phyloP scores from a whole-genome alignment of 306 rosid genomes.

The Vigna angularis region DNA sequence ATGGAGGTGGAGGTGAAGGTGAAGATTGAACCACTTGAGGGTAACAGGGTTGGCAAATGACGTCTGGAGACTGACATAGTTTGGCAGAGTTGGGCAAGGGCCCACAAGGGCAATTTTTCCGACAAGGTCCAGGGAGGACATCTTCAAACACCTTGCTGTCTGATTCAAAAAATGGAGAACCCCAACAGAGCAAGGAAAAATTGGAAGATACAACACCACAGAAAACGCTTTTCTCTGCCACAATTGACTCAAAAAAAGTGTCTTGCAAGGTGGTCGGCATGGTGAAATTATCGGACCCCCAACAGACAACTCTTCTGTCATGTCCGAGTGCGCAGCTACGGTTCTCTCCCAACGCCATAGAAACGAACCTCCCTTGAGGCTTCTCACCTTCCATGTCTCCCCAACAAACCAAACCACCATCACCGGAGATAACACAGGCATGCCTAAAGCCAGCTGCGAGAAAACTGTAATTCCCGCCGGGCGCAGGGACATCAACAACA shows the following conservation, averaged over 20 bases:
- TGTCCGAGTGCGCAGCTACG: conserved; percentile 67
- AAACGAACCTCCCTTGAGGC: conserved; percentile 57
- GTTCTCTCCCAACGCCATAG: conserved; percentile 78
- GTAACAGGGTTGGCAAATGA: conserved; percentile 56
- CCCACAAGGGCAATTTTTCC: conserved; percentile 54
- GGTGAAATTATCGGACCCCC: conserved; percentile 73
- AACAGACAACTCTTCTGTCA: conserved; percentile 59
- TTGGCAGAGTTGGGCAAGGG: conserved; percentile 22
- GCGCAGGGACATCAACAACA: conserved; percentile 39
- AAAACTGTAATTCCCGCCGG: conserved; percentile 39
- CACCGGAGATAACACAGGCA: conserved; percentile 65
- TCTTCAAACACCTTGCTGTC: conserved; percentile 53
- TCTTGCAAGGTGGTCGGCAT: conserved; percentile 55
- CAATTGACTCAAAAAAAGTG: conserved; percentile 55
- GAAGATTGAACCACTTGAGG: conserved; percentile 5
- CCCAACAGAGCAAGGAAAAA: conserved; percentile 82
- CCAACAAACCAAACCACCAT: conserved; percentile 68
- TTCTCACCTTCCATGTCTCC: conserved; percentile 50
- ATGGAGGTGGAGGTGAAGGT: not conserved
- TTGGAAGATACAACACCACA: conserved; percentile 59
- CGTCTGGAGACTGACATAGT: conserved; percentile 46
- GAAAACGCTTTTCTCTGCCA: conserved; percentile 66
- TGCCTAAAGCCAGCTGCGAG: conserved; percentile 66
- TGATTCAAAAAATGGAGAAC: conserved; percentile 45
- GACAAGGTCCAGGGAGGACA: conserved; percentile 84